Percentiles rank a stretch among this genome's conserved stretches.
These are phyloP conservation scores for Saraca asoca DNA, from an alignment of 331 rosid species.

Conservation along the genomic window DNA sequence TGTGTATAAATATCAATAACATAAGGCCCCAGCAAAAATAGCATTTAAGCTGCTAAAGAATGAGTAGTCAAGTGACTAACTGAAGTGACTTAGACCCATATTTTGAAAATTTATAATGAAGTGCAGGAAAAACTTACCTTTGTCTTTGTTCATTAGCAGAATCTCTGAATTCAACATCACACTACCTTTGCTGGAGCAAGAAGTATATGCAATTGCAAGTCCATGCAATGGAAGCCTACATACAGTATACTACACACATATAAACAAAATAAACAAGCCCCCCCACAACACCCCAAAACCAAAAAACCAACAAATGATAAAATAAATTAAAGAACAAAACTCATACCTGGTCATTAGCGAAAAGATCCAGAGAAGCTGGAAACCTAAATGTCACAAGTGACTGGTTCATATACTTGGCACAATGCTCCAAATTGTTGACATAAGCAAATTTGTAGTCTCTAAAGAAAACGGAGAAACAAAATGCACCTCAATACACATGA, in stretches of 20 bases:
- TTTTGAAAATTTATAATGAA: not conserved
- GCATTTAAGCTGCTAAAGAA: not conserved
- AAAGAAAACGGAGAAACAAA: slow-evolving; percentile 22
- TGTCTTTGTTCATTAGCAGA: slow-evolving; percentile 92
- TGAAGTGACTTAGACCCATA: not conserved
- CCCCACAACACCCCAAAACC: too few species aligned
- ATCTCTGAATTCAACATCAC: slow-evolving; percentile 89
- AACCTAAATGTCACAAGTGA: slow-evolving; percentile 92
- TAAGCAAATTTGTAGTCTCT: slow-evolving; percentile 88
- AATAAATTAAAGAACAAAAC: slow-evolving; percentile 28
- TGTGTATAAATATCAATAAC: not conserved
- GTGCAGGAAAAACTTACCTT: slow-evolving; percentile 51
- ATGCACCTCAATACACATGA: slow-evolving; percentile 20
- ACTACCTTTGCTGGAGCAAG: slow-evolving; percentile 94
- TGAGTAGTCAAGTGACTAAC: not conserved
- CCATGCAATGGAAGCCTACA: slow-evolving; percentile 86
- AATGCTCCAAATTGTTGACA: slow-evolving; percentile 92
- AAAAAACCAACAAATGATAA: not conserved
- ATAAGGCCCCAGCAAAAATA: not conserved
- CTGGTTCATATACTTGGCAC: slow-evolving; percentile 90
- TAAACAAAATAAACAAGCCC: not conserved
- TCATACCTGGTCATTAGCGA: slow-evolving; percentile 81
- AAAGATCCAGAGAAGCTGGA: slow-evolving; percentile 95
- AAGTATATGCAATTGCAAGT: slow-evolving; percentile 94
- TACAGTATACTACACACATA: not conserved